A percentile compares a stretch with the other conserved stretches of the same genome.
phyloP scores from a whole-genome alignment of 306 rosid species.

The Adenanthera pavonina region DNA sequence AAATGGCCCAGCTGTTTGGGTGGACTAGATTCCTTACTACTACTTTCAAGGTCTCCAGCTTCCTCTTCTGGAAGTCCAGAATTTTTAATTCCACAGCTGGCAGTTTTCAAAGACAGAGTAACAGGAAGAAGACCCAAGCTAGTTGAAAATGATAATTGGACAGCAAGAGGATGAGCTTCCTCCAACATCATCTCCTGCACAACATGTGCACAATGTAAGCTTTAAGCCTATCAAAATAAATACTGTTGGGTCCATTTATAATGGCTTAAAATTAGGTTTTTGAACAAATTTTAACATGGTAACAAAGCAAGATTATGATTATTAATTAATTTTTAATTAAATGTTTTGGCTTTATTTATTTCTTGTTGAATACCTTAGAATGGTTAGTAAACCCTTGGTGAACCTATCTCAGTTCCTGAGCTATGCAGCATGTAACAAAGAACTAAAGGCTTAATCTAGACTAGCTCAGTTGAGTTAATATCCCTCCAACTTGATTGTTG shows the following conservation, averaged over 20 bases:
- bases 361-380: conserved; percentile 6
- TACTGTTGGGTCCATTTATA: conserved; percentile 21
- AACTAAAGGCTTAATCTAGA: conserved; percentile 16
- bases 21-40: conserved; percentile 61
- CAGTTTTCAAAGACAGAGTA: conserved; percentile 77
- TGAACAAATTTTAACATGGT: conserved; percentile 13
- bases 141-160: conserved; percentile 74
- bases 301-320: conserved; percentile 5
- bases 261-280: conserved; percentile 10
- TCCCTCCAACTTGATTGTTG: conserved; percentile 18
- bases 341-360: not conserved
- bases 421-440: conserved; percentile 27
- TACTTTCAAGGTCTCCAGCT: conserved; percentile 73
- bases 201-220: conserved; percentile 26
- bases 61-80: conserved; percentile 84
- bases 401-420: conserved; percentile 21
- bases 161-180: conserved; percentile 91
- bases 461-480: conserved; percentile 1
- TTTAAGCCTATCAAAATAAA: conserved; percentile 1
- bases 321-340: conserved; percentile 25
- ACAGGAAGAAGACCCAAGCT: conserved; percentile 97
- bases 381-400: conserved; percentile 22
- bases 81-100: conserved; percentile 83
- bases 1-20: conserved; percentile 24
- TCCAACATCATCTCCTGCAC: conserved; percentile 76